phyloP scores from a whole-genome alignment of 1,139 yeast species.

The Meyerozyma guilliermondii region DNA sequence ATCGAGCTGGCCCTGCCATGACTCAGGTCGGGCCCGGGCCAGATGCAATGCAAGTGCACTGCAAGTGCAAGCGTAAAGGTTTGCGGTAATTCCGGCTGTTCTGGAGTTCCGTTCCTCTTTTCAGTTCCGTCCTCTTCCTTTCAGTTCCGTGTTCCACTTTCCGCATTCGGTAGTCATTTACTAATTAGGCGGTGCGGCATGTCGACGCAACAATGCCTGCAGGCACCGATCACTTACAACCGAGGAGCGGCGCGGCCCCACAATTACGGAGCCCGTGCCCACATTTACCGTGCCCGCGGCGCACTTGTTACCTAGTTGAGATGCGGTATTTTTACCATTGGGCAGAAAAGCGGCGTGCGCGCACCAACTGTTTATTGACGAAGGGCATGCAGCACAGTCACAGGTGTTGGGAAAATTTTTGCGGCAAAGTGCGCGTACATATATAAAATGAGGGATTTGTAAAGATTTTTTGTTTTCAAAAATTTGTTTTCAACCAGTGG shows the following conservation, averaged over 20 bases:
- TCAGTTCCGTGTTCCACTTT: no score
- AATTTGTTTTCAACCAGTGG: not conserved
- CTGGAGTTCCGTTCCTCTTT: no score
- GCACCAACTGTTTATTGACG: not conserved
- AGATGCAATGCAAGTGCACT: no score
- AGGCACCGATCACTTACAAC: not conserved
- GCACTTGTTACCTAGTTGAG: not conserved
- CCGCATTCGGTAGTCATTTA: no score
- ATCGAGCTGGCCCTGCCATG: no score
- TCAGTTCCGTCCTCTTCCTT: no score
- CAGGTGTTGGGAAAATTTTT: conserved; percentile 1
- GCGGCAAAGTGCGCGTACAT: conserved; percentile 1
- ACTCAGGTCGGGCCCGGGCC: no score
- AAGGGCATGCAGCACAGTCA: not conserved
- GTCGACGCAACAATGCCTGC: not conserved
- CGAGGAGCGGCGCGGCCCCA: not conserved
- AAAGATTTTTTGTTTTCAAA: not conserved
- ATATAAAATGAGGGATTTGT: conserved; percentile 2
- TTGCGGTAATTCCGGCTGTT: no score
- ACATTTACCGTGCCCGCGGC: conserved; percentile 2
- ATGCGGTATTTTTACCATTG: conserved; percentile 2
- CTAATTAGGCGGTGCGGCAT: no score
- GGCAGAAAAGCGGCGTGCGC: not conserved
- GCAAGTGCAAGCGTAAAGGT: no score
- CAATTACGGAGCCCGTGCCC: conserved; percentile 1